Conservation (phyloP, 371 early-diverging fungal species). For the Actinomucor elegans region DNA sequence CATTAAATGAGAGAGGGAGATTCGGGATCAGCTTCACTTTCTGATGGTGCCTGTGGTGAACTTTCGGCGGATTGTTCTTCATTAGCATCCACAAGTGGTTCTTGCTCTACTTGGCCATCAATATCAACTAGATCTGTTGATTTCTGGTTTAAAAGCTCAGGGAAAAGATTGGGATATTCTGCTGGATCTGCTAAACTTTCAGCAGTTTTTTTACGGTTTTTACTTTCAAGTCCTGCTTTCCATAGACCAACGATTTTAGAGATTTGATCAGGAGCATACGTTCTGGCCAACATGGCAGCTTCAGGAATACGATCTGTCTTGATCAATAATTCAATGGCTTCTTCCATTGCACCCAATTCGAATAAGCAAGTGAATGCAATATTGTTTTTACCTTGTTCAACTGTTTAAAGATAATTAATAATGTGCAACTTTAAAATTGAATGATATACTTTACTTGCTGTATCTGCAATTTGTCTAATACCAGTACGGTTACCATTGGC, state of each 20-base stretch:
- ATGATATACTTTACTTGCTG: slow-evolving; percentile 57
- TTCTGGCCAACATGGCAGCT: slow-evolving; percentile 92
- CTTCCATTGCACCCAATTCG: slow-evolving; percentile 70
- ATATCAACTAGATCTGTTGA: slow-evolving; percentile 13
- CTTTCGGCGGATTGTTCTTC: slow-evolving; percentile 3
- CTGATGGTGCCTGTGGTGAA: background rate
- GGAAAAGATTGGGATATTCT: slow-evolving; percentile 84
- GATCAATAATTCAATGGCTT: slow-evolving; percentile 81
- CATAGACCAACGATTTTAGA: slow-evolving; percentile 76
- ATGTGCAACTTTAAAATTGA: background rate
- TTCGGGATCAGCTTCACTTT: slow-evolving; percentile 1
- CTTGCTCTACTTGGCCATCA: slow-evolving; percentile 8
- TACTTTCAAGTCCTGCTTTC: slow-evolving; percentile 71
- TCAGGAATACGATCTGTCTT: slow-evolving; percentile 92
- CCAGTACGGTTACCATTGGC: slow-evolving; percentile 83
- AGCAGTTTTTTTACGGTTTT: slow-evolving; percentile 79
- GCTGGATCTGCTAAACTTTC: slow-evolving; percentile 87
- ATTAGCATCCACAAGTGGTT: background rate
- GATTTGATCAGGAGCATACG: slow-evolving; percentile 83
- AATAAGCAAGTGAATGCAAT: slow-evolving; percentile 87
- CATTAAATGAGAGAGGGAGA: slow-evolving; percentile 10
- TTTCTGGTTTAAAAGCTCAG: slow-evolving; percentile 45
- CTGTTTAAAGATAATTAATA: too few species aligned
- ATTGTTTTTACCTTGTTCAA: slow-evolving; percentile 80
- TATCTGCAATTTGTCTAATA: slow-evolving; percentile 69